phyloP scores from a whole-genome alignment of 2,329 filamentous ascomycete species.

The Stagonosporopsis chrysanthemi region DNA sequence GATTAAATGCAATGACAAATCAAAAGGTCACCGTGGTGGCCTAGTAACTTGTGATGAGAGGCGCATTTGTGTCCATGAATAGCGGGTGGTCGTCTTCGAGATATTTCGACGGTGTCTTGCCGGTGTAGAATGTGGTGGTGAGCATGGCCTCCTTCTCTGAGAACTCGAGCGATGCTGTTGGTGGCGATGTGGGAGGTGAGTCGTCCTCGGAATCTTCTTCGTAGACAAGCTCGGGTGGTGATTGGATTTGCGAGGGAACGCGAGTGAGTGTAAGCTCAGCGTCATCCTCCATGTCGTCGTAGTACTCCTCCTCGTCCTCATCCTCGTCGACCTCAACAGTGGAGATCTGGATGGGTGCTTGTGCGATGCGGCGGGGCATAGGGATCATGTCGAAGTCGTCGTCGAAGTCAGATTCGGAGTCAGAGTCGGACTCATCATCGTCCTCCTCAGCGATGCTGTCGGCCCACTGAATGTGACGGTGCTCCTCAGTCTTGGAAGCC shows the following conservation, averaged over 20 bases:
- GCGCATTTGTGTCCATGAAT: constrained; percentile 51
- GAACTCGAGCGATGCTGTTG: constrained; percentile 54
- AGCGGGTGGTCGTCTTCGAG: constrained; percentile 50
- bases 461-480: constrained; percentile 85
- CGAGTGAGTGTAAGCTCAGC: constrained; percentile 57
- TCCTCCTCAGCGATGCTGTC: constrained; percentile 79
- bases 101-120: constrained; percentile 47
- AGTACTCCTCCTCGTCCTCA: constrained; percentile 54
- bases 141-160: constrained; percentile 57
- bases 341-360: constrained; percentile 54
- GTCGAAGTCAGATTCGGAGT: constrained; percentile 63
- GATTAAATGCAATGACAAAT: constrained; percentile 42
- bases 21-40: constrained; percentile 39
- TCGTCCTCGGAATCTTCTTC: constrained; percentile 60
- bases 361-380: constrained; percentile 50
- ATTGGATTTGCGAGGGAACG: constrained; percentile 53
- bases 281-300: constrained; percentile 57
- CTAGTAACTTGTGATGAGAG: constrained; percentile 53
- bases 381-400: constrained; percentile 58
- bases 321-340: constrained; percentile 53
- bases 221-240: constrained; percentile 59
- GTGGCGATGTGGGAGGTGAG: constrained; percentile 56
- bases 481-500: constrained; percentile 67
- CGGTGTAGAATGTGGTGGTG: constrained; percentile 55
- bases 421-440: constrained; percentile 66